Percentiles rank a stretch among this genome's conserved stretches.
Conservation (phyloP, 2,329 filamentous ascomycete species). For the Paracamarosporium sp. region DNA sequence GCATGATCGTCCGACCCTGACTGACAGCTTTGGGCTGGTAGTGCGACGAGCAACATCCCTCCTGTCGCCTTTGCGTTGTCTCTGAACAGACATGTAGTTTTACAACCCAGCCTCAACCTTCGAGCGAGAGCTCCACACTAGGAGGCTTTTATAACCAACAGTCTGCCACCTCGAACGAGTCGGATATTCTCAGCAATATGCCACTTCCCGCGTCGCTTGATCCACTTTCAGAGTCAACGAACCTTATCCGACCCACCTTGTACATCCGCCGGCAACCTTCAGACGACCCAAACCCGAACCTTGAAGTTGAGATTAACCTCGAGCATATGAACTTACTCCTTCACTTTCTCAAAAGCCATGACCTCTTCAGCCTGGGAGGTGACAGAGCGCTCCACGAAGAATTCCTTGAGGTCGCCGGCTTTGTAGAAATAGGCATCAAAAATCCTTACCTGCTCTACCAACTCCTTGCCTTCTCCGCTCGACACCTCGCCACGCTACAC, state of each 20-base stretch:
- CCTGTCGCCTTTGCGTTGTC: conserved; percentile 22
- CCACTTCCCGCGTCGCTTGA: not conserved
- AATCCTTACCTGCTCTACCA: conserved; percentile 47
- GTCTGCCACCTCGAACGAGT: not conserved
- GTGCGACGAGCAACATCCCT: conserved; percentile 28
- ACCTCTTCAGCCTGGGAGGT: conserved; percentile 32
- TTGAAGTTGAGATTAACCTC: conserved; percentile 33
- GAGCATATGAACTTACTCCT: conserved; percentile 46
- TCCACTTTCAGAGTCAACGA: not conserved
- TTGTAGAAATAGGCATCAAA: conserved; percentile 28
- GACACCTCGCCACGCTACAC: conserved; percentile 39
- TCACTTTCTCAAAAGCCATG: conserved; percentile 30
- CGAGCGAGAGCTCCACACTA: not conserved
- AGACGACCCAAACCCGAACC: not conserved
- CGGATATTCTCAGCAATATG: not conserved
- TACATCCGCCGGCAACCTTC: not conserved
- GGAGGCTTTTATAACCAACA: not conserved
- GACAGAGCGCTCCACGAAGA: conserved; percentile 20
- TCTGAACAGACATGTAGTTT: conserved; percentile 25
- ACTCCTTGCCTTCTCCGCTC: conserved; percentile 47
- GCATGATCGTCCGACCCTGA: not conserved
- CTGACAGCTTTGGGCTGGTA: conserved; percentile 1
- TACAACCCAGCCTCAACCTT: not conserved
- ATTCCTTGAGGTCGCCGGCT: conserved; percentile 18
- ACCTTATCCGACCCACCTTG: not conserved